A percentile compares a stretch with the other conserved stretches of the same genome.
Conservation (phyloP, 495 filamentous ascomycete species). For the Bombardia bombarda region DNA sequence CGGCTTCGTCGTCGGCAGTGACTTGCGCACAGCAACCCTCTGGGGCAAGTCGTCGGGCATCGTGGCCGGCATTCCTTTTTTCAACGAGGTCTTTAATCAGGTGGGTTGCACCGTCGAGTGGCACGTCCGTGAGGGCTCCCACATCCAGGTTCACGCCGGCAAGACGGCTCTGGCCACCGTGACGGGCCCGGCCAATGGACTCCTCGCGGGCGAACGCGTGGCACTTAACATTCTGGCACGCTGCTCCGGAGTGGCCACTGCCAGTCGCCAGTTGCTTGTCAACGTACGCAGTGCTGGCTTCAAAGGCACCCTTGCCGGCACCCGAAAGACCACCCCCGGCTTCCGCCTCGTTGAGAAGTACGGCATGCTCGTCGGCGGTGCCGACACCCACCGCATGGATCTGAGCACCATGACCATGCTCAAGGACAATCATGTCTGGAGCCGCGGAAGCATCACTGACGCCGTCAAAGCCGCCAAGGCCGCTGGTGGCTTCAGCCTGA, state of each 20-base stretch:
- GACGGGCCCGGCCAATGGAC: conserved; percentile 70
- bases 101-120: conserved; percentile 85
- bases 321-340: conserved; percentile 92
- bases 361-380: conserved; percentile 88
- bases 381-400: conserved; percentile 86
- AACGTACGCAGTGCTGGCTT: conserved; percentile 58
- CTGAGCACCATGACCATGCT: conserved; percentile 94
- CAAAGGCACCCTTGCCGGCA: conserved; percentile 80
- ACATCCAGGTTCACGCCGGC: conserved; percentile 41
- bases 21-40: conserved; percentile 66
- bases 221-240: conserved; percentile 86
- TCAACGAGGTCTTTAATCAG: conserved; percentile 87
- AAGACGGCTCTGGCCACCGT: conserved; percentile 69
- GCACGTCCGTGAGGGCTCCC: conserved; percentile 69
- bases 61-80: conserved; percentile 88
- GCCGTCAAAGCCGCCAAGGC: conserved; percentile 79
- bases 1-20: conserved; percentile 89
- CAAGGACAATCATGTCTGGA: conserved; percentile 97
- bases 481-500: conserved; percentile 79
- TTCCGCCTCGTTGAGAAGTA: conserved; percentile 97
- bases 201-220: conserved; percentile 87
- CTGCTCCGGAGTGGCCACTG: conserved; percentile 86
- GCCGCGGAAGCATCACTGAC: conserved; percentile 70
- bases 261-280: conserved; percentile 43
- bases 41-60: conserved; percentile 85